Evolutionary conservation across 441 rosid genomes (phyloP).

Genomic region (Rhodomyrtus psidioides): DNA sequence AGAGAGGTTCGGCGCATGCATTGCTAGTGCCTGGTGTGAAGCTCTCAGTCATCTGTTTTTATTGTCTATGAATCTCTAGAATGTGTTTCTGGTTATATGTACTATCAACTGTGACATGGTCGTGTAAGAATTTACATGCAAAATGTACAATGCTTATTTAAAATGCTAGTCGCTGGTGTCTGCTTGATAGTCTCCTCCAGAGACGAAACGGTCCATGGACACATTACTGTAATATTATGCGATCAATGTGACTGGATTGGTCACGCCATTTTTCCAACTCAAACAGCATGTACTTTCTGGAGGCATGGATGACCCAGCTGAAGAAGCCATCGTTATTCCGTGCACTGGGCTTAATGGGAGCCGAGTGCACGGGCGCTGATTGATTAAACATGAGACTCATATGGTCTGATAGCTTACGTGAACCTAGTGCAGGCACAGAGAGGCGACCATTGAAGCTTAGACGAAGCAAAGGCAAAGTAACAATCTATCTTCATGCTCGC

Average conservation of each 20-base stretch:
- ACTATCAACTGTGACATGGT: background rate
- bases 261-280: background rate
- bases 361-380: background rate
- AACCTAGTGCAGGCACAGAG: background rate
- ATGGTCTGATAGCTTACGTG: too few relatives aligned
- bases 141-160: background rate
- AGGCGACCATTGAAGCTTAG: background rate
- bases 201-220: background rate
- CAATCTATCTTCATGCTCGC: background rate
- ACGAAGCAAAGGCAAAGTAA: constrained; percentile 9
- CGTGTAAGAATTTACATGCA: background rate
- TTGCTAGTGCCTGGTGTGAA: background rate
- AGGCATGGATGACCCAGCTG: background rate
- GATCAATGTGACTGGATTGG: background rate
- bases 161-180: background rate
- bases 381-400: background rate
- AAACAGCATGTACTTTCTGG: background rate
- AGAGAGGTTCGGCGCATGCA: background rate
- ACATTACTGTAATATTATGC: background rate
- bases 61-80: background rate
- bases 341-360: background rate
- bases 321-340: background rate
- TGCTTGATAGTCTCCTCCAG: background rate
- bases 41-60: background rate
- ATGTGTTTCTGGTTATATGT: background rate